Evolutionary conservation across 2,329 filamentous ascomycete genomes (phyloP).

Genomic region (Xylaria sp.): DNA sequence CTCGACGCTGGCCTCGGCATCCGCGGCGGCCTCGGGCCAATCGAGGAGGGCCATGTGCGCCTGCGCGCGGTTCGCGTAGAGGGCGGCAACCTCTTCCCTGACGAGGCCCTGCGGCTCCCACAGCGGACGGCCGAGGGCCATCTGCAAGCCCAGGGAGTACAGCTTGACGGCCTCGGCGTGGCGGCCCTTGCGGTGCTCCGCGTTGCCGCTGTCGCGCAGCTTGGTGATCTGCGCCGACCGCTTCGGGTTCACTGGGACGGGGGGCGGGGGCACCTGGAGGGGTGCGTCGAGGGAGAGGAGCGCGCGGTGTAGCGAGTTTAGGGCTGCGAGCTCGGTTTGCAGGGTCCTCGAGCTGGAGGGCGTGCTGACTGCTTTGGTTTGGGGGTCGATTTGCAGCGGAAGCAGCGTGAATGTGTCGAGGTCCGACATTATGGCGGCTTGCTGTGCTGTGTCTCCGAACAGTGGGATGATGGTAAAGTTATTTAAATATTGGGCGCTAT

Average conservation of each 20-base stretch:
- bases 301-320: conserved; percentile 82
- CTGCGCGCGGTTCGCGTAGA: conserved; percentile 90
- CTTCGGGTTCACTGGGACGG: conserved; percentile 92
- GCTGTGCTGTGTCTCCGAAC: neutral
- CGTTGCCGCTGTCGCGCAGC: conserved; percentile 88
- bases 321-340: conserved; percentile 71
- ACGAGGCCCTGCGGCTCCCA: conserved; percentile 91
- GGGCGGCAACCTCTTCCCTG: conserved; percentile 80
- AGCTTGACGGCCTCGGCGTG: conserved; percentile 80
- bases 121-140: conserved; percentile 81
- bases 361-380: conserved; percentile 77
- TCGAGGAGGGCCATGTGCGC: conserved; percentile 83
- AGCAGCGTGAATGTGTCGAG: conserved; percentile 75
- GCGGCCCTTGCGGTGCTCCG: conserved; percentile 79
- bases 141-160: conserved; percentile 87
- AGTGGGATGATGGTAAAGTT: neutral
- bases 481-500: too few species aligned
- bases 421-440: conserved; percentile 42
- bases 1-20: conserved; percentile 89
- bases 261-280: conserved; percentile 79
- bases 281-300: conserved; percentile 74
- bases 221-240: conserved; percentile 88
- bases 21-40: conserved; percentile 88
- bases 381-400: conserved; percentile 82
- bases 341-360: conserved; percentile 58